phyloP scores from a whole-genome alignment of 176 grass and related monocot genomes.

The Aegilops tauschii region DNA sequence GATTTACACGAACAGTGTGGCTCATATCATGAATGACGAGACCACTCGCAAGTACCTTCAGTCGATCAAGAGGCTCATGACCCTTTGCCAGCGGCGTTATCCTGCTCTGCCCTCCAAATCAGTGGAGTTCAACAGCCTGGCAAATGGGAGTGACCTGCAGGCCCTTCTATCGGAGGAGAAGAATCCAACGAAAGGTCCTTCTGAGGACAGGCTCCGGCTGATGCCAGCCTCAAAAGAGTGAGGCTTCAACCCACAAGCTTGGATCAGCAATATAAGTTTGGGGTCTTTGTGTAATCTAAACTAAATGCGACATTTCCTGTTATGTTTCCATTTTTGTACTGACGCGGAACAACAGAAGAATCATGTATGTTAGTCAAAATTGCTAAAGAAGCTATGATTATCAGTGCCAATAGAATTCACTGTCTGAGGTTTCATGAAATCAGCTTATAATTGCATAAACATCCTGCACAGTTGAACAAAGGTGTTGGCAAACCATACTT shows the following conservation, averaged over 20 bases:
- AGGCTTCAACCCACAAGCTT: constrained; percentile 17
- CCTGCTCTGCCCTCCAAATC: constrained; percentile 80
- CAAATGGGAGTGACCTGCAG: constrained; percentile 88
- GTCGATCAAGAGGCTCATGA: constrained; percentile 87
- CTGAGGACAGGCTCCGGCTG: constrained; percentile 47
- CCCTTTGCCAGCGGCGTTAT: constrained; percentile 75
- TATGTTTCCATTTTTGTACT: constrained; percentile 12
- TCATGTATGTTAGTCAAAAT: constrained; percentile 28
- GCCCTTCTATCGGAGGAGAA: constrained; percentile 61
- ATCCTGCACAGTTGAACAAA: not conserved
- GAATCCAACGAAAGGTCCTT: constrained; percentile 7
- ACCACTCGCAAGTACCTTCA: constrained; percentile 93
- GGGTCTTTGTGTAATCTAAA: constrained; percentile 26
- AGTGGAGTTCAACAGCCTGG: constrained; percentile 91
- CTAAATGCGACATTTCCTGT: not conserved
- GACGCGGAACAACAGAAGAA: not conserved
- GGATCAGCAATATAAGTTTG: constrained; percentile 20
- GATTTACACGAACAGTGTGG: constrained; percentile 83
- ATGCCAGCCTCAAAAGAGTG: constrained; percentile 65
- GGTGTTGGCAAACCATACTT: not conserved
- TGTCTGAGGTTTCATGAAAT: not conserved
- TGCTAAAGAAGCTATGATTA: constrained; percentile 11
- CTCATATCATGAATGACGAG: constrained; percentile 95
- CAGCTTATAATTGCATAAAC: not conserved
- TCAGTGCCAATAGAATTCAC: not conserved